Percentiles rank a stretch among this genome's conserved stretches.
Conservation (phyloP, 305 asterid genomes). For the Solanum hybrid region DNA sequence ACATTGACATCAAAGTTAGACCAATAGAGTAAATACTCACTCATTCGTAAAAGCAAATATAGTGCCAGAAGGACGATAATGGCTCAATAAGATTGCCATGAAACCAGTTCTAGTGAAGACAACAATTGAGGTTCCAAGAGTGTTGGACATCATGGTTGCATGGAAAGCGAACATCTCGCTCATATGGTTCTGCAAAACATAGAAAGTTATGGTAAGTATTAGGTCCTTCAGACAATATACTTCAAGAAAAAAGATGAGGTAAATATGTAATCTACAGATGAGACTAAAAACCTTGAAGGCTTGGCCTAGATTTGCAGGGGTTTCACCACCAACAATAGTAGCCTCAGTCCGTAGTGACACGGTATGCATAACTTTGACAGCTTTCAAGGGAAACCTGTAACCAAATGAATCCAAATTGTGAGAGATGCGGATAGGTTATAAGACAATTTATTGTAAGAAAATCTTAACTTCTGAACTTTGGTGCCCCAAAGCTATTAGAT, state of each 20-base stretch:
- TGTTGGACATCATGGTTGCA: conserved; percentile 95
- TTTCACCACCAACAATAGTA: conserved; percentile 58
- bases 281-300: conserved; percentile 66
- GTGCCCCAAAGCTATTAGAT: not conserved
- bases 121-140: conserved; percentile 86
- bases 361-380: conserved; percentile 96
- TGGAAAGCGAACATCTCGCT: conserved; percentile 98
- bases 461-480: not conserved
- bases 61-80: conserved; percentile 90
- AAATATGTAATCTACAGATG: not conserved
- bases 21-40: conserved; percentile 35
- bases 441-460: not conserved
- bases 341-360: conserved; percentile 90
- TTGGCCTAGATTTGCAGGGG: conserved; percentile 69
- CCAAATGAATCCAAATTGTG: conserved; percentile 9
- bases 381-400: conserved; percentile 85
- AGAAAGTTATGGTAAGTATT: conserved; percentile 5
- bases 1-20: not conserved
- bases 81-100: conserved; percentile 94
- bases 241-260: conserved; percentile 1
- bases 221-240: not conserved
- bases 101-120: conserved; percentile 92
- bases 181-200: conserved; percentile 76
- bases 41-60: conserved; percentile 93
- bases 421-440: not conserved